Percentiles rank a stretch among this genome's conserved stretches.
These are phyloP conservation scores for Phaeosphaeria sp. DNA, from an alignment of 2,329 filamentous ascomycete genomes.

Conservation along the genomic window DNA sequence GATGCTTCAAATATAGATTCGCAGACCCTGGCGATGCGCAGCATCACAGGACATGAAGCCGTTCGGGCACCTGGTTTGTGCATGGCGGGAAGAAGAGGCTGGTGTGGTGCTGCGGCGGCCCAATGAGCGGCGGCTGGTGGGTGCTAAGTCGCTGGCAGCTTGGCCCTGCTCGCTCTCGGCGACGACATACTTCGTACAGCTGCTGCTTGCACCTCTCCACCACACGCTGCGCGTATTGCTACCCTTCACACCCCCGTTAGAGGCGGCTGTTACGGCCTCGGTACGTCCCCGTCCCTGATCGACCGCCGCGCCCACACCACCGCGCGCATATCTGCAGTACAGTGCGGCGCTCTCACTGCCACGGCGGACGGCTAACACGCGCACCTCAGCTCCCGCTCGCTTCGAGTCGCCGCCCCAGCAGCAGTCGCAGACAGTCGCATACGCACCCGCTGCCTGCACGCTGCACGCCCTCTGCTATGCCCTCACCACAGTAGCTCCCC, in stretches of 20 bases:
- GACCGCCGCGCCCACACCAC: not conserved
- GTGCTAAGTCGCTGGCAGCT: not conserved
- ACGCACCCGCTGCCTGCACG: not conserved
- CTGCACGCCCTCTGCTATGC: constrained; percentile 11
- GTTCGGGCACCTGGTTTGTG: not conserved
- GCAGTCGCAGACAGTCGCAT: constrained; percentile 2
- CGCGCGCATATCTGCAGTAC: not conserved
- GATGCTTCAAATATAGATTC: not conserved
- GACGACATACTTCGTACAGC: not conserved
- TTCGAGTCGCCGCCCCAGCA: constrained; percentile 14
- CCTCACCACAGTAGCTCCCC: not conserved
- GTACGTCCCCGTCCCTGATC: constrained; percentile 17
- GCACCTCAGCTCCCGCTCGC: constrained; percentile 17
- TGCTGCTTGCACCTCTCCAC: constrained; percentile 5
- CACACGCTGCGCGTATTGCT: constrained; percentile 11
- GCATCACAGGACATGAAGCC: not conserved
- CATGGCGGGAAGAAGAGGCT: not conserved
- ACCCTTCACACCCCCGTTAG: constrained; percentile 12
- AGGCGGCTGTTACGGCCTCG: constrained; percentile 15
- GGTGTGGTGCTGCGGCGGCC: not conserved
- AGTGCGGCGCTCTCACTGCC: constrained; percentile 4
- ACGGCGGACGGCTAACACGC: not conserved
- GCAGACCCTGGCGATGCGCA: not conserved
- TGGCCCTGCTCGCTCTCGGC: constrained; percentile 13
- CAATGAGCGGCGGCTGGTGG: constrained; percentile 3